Conservation (phyloP, 805 yeast genomes). For the Brettanomyces anomalus region DNA sequence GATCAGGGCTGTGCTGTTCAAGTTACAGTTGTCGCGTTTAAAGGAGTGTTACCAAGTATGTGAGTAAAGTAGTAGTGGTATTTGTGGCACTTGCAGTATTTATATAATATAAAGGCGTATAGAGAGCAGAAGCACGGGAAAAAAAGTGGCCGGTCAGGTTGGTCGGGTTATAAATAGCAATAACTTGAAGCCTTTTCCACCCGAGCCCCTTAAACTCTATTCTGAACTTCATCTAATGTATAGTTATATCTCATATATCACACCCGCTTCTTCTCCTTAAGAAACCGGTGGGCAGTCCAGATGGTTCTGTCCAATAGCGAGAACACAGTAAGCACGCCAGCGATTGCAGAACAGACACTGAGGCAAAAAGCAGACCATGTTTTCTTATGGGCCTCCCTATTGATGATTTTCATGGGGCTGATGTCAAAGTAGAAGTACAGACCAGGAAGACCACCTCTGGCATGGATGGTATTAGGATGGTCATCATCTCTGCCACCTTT, state of each 20-base stretch:
- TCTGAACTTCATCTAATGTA: no score
- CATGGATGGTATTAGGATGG: conserved; percentile 77
- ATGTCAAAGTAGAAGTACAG: conserved; percentile 82
- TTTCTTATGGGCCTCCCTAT: conserved; percentile 63
- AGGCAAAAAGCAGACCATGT: conserved; percentile 78
- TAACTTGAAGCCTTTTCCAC: no score
- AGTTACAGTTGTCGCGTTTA: no score
- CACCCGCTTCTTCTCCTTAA: conserved; percentile 55
- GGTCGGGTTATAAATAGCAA: no score
- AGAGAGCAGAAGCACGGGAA: no score
- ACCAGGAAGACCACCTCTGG: conserved; percentile 87
- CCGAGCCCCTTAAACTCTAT: no score
- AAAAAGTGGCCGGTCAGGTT: no score
- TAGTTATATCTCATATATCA: conserved; percentile 3
- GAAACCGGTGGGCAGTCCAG: conserved; percentile 78
- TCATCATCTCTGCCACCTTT: conserved; percentile 85
- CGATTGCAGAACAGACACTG: conserved; percentile 80
- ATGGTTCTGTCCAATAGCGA: conserved; percentile 81
- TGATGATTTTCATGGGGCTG: conserved; percentile 85
- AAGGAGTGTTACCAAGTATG: no score
- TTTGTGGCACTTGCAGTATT: no score
- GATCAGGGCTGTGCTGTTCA: no score
- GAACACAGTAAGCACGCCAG: conserved; percentile 91
- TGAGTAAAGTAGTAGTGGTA: no score
- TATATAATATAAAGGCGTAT: no score